Base-by-base conservation (phyloP, 345 rosid species). In the Heritiera littoralis region DNA sequence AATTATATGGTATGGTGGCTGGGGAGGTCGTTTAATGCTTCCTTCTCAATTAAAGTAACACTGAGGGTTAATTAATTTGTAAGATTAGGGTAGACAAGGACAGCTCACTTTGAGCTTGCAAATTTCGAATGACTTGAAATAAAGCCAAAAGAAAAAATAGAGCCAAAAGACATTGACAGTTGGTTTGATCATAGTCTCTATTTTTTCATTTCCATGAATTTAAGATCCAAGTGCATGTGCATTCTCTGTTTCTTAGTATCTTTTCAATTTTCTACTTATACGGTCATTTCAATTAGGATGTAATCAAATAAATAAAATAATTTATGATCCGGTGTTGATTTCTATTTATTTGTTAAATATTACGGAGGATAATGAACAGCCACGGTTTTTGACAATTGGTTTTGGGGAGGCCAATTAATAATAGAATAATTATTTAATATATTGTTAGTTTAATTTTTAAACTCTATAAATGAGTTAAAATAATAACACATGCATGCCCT, bases 21-120 rank as follows among this genome's bases (percentile, higher is more conserved):
- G 0, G 43, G 7, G 9, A 63, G 18, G 72, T 66, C 18, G 14
- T 9, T 66, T 66, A 14, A 66, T 66, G 72, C 72, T 66, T 66
- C 13, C 18, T 18, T 18, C 51, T 66, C n/a, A 66, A 66, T 66
- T 66, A 66, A 66, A 66, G 72, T 51, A 18, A 66, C n/a, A 66
- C 41, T 66, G 7, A 18, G 8, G 72, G n/a, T 43, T 66, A 18
- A 66, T 66, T 66, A n/a, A 41, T 63, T 63, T 64, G 43, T 64
- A 64, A 64, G 67, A 64, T 18, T 1, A 64, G 5, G 43, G 41
- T 30, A 32, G 67, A 64, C 67, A 5, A 64, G 67, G 43, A 64
- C 43, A 64, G 43, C 67, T 64, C 43, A 64, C 9, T 43, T 32
- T 64, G 17, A 32, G 6, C 41, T 5, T 32, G 67, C 67, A 64